Conservation (phyloP, 768 basidiomycete genomes). For the Gelatoporia subvermispora region DNA sequence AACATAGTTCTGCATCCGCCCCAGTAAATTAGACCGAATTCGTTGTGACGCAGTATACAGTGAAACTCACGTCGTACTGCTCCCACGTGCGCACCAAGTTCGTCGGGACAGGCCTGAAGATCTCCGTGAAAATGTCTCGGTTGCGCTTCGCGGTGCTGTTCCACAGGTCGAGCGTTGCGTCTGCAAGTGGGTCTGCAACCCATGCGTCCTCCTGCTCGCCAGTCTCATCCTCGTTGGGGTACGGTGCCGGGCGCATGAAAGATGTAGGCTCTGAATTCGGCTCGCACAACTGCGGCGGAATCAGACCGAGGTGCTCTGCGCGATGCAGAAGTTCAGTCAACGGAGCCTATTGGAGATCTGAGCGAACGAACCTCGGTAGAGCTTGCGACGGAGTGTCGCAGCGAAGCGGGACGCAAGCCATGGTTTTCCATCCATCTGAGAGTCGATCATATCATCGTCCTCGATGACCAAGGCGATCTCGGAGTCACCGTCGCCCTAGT, state of each 20-base stretch:
- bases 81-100: constrained; percentile 78
- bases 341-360: neutral
- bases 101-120: constrained; percentile 84
- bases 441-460: constrained; percentile 72
- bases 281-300: constrained; percentile 60
- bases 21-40: neutral
- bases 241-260: constrained; percentile 80
- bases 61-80: constrained; percentile 70
- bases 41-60: neutral
- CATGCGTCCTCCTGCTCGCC: constrained; percentile 48
- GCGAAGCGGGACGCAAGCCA: constrained; percentile 80
- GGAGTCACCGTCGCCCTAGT: constrained; percentile 85
- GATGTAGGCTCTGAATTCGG: constrained; percentile 38
- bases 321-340: constrained; percentile 3
- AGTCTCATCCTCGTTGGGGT: constrained; percentile 64
- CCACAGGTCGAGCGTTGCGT: constrained; percentile 57
- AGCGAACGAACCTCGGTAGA: constrained; percentile 65
- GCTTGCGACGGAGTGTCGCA: constrained; percentile 71
- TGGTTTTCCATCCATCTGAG: constrained; percentile 72
- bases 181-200: constrained; percentile 76
- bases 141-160: constrained; percentile 72
- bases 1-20: constrained; percentile 52
- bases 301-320: constrained; percentile 83
- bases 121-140: constrained; percentile 77
- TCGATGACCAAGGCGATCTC: constrained; percentile 93